Conservation (phyloP, 257 asterid genomes). For the Solanum chmielewskii region DNA sequence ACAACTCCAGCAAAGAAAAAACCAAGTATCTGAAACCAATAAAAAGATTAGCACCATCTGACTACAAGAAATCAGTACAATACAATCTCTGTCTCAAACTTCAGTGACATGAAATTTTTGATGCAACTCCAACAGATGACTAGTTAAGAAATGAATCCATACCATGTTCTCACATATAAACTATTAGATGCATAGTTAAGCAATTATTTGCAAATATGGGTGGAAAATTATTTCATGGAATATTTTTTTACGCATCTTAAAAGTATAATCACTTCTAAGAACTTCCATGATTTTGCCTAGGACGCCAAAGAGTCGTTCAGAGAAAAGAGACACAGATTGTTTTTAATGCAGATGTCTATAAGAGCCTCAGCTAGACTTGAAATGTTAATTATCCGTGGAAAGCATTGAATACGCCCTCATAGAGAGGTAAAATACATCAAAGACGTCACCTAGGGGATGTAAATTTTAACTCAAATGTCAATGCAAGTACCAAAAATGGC, state of each 20-base stretch:
- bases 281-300: neutral
- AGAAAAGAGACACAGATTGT: neutral
- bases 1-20: slow-evolving; percentile 98
- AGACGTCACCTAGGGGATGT: neutral
- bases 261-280: neutral
- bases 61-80: neutral
- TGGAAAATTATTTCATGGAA: neutral
- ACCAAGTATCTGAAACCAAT: slow-evolving; percentile 81
- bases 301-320: neutral
- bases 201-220: neutral
- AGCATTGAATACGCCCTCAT: neutral
- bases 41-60: slow-evolving; percentile 14
- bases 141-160: neutral
- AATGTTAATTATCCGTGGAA: neutral
- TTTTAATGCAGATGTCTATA: neutral
- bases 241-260: neutral
- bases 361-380: neutral
- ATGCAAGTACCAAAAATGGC: neutral
- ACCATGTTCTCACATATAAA: neutral
- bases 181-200: neutral
- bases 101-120: neutral
- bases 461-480: neutral
- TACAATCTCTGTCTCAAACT: neutral
- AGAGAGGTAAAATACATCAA: neutral
- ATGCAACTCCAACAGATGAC: neutral